Percentiles rank a stretch among this genome's conserved stretches.
Conservation (phyloP, 225 moss, liverwort and hornwort species). For the Sphagnum contortum region DNA sequence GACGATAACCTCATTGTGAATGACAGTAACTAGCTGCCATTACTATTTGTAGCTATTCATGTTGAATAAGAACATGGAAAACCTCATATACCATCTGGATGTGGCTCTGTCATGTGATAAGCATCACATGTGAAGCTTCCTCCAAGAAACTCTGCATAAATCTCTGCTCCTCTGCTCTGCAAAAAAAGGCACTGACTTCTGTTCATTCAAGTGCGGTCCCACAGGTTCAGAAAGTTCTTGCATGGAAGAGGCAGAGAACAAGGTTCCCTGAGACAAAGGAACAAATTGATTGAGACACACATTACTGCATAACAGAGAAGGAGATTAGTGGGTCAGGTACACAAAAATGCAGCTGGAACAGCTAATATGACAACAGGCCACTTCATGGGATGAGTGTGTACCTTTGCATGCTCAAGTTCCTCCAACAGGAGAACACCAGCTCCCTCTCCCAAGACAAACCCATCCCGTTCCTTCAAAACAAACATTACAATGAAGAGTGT, state of each 20-base stretch:
- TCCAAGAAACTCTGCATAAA: constrained; percentile 86
- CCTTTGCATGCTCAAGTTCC: constrained; percentile 88
- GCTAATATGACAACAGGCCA: no score
- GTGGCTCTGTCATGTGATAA: constrained; percentile 91
- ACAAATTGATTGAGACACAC: no score
- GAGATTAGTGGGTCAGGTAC: no score
- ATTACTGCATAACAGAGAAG: no score
- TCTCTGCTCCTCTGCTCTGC: constrained; percentile 81
- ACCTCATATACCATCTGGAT: constrained; percentile 56
- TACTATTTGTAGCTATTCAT: no score
- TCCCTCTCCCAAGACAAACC: constrained; percentile 92
- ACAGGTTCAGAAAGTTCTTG: no score
- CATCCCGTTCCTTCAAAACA: constrained; percentile 58
- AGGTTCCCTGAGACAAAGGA: no score
- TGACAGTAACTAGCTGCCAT: no score
- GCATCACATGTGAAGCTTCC: constrained; percentile 96
- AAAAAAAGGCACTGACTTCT: constrained; percentile 1
- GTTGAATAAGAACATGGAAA: not conserved
- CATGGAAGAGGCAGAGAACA: no score
- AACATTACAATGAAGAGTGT: not conserved
- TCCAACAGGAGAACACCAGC: constrained; percentile 79
- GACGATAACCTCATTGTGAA: no score
- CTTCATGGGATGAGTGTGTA: not conserved
- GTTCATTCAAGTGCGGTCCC: no score
- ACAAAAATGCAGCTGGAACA: no score